Base-by-base conservation (phyloP, 306 rosid genomes). In the Cyamopsis tetragonoloba region DNA sequence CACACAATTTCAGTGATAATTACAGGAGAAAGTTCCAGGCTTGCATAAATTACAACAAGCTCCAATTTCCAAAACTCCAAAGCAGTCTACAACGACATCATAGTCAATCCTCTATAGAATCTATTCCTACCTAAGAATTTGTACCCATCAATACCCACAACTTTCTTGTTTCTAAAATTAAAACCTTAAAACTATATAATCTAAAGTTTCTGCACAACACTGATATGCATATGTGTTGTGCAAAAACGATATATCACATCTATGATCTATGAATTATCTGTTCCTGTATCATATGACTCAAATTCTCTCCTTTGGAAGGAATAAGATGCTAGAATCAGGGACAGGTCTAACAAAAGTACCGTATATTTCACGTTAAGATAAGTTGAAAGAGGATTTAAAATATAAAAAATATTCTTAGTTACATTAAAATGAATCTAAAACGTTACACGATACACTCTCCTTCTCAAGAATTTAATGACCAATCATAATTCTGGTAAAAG, bases 401-500 rank as follows among this genome's bases (percentile, higher is more conserved):
- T n/a, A n/a, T n/a, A n/a, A n/a, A n/a, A n/a, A n/a, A n/a, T n/a
- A n/a, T n/a, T n/a, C n/a, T n/a, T n/a, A n/a, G n/a, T n/a, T n/a
- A n/a, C n/a, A n/a, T n/a, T n/a, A n/a, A n/a, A n/a, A n/a, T n/a
- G n/a, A n/a, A n/a, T n/a, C n/a, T n/a, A n/a, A n/a, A n/a, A n/a
- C n/a, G n/a, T n/a, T n/a, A n/a, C n/a, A n/a, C n/a, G n/a, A n/a
- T n/a, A n/a, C n/a, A n/a, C n/a, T n/a, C 20, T n/a, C 28, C 50
- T 58, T 19, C 8, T 84, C 80, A 93, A 41, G 84, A 81, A 78
- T 86, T 88, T 69, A 83, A 9, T 42, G 96, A 88, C 96, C 95
- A 86, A 73, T 90, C 82, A 50, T 74, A 95, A 55, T 66, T 79
- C 68, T 82, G 85, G 80, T 88, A 90, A 4, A 81, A 77, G 26